A percentile compares a stretch with the other conserved stretches of the same genome.
Evolutionary conservation across 2,329 filamentous ascomycete genomes (phyloP).

Genomic region (Aspergillus fumigatiaffinis): DNA sequence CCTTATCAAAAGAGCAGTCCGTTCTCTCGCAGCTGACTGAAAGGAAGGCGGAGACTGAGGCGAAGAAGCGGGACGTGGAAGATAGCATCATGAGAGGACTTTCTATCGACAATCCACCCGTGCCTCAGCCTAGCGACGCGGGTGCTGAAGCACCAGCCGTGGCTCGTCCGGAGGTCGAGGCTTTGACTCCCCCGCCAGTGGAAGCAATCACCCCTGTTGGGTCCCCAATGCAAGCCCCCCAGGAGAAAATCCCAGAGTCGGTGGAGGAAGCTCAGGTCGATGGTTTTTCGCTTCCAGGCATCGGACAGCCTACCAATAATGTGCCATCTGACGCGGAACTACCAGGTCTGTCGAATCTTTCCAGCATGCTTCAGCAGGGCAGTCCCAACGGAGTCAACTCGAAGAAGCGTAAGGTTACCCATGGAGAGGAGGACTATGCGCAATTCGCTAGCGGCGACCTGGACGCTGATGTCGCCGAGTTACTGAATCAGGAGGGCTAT

Average conservation of each 20-base stretch:
- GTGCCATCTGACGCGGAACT: conserved; percentile 16
- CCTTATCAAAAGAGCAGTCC: conserved; percentile 66
- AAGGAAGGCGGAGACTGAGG: conserved; percentile 70
- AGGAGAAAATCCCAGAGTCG: conserved; percentile 28
- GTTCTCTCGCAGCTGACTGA: conserved; percentile 60
- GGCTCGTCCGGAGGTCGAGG: conserved; percentile 74
- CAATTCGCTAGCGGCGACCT: conserved; percentile 52
- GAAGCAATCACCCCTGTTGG: conserved; percentile 52
- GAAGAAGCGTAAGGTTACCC: conserved; percentile 49
- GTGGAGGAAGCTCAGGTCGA: conserved; percentile 11
- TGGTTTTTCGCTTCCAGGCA: conserved; percentile 17
- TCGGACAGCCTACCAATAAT: conserved; percentile 16
- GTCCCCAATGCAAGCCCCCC: conserved; percentile 39
- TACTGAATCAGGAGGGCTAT: conserved; percentile 48
- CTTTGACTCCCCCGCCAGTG: conserved; percentile 73
- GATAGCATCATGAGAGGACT: conserved; percentile 84
- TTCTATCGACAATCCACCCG: conserved; percentile 55
- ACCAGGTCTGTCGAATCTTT: conserved; percentile 14
- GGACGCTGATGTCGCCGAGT: conserved; percentile 59
- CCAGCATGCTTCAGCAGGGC: conserved; percentile 21
- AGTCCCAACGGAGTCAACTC: conserved; percentile 30
- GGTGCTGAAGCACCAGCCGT: conserved; percentile 26
- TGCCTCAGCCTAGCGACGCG: conserved; percentile 39
- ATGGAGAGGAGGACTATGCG: conserved; percentile 41
- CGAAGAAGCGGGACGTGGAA: conserved; percentile 84